Conservation (phyloP, 176 grass and related monocot genomes). For the Musa schizocarpa region DNA sequence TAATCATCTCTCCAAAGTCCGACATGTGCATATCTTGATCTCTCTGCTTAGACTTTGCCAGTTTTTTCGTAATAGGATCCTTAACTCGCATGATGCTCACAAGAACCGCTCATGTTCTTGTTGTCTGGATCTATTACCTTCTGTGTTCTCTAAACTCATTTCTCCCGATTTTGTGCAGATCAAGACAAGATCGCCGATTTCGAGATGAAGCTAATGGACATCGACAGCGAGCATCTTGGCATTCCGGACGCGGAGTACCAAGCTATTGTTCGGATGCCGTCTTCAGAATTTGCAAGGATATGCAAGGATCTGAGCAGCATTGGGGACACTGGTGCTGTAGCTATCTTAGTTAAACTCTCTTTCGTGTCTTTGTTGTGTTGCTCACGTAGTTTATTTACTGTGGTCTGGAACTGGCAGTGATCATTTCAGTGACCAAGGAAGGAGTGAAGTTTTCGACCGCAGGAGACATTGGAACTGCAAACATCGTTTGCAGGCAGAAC, state of each 20-base stretch:
- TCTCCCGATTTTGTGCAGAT: slow-evolving; percentile 1
- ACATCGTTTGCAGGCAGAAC: slow-evolving; percentile 33
- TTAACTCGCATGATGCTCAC: too few species aligned
- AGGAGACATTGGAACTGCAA: slow-evolving; percentile 34
- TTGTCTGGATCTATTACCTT: background rate
- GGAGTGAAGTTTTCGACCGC: slow-evolving; percentile 40
- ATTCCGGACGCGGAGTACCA: slow-evolving; percentile 33
- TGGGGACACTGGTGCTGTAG: slow-evolving; percentile 29
- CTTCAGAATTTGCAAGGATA: slow-evolving; percentile 29
- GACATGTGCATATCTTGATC: background rate
- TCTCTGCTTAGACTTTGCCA: background rate
- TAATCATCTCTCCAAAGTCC: background rate
- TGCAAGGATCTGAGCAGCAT: slow-evolving; percentile 42
- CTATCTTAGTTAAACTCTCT: background rate
- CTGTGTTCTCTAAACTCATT: too few species aligned
- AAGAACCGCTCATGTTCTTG: background rate
- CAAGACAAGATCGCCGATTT: slow-evolving; percentile 32
- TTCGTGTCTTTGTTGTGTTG: background rate
- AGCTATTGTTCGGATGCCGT: slow-evolving; percentile 19
- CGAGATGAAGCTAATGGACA: slow-evolving; percentile 43
- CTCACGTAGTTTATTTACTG: background rate
- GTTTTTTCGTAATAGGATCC: too few species aligned
- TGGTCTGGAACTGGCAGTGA: slow-evolving; percentile 18
- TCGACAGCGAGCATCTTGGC: slow-evolving; percentile 34
- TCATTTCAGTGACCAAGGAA: slow-evolving; percentile 34